A percentile compares a stretch with the other conserved stretches of the same genome.
Evolutionary conservation across 1,284 basidiomycete species (phyloP).

Genomic region (Crepidotus sp.): DNA sequence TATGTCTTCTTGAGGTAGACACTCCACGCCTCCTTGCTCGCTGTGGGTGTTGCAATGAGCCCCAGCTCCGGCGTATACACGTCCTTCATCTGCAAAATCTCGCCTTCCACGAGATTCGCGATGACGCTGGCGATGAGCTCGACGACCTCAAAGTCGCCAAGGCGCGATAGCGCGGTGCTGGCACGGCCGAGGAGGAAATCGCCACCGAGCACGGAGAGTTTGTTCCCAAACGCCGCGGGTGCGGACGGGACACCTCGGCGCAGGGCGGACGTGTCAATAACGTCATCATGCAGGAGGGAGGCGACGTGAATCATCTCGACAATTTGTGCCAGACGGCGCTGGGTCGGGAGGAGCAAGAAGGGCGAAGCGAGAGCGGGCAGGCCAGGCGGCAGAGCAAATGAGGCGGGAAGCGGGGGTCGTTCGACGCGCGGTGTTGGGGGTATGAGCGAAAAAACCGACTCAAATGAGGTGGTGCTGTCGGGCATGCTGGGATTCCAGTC

Average conservation of each 20-base stretch:
- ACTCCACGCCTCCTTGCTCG: constrained; percentile 55
- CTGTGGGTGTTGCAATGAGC: constrained; percentile 23
- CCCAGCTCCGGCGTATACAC: constrained; percentile 29
- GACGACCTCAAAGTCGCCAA: constrained; percentile 85
- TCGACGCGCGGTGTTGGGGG: constrained; percentile 21
- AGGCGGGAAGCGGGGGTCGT: constrained; percentile 19
- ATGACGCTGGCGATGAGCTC: constrained; percentile 91
- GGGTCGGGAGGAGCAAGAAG: constrained; percentile 64
- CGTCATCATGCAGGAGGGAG: constrained; percentile 91
- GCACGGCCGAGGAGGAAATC: constrained; percentile 94
- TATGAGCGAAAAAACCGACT: constrained; percentile 33
- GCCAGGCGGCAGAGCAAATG: constrained; percentile 8
- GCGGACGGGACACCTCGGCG: constrained; percentile 80
- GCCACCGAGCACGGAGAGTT: constrained; percentile 88
- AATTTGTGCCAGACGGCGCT: constrained; percentile 89
- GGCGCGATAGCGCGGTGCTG: constrained; percentile 77
- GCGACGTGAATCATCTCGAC: constrained; percentile 99
- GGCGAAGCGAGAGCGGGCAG: constrained; percentile 29
- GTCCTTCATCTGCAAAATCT: constrained; percentile 81
- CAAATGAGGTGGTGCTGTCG: constrained; percentile 45
- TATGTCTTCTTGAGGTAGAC: constrained; percentile 93
- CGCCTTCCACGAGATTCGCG: constrained; percentile 93
- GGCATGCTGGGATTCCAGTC: constrained; percentile 81
- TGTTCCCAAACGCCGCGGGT: constrained; percentile 90
- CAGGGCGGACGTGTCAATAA: constrained; percentile 80